Conservation (phyloP, 148 eudicot species). For the Fagopyrum homotropicum region DNA sequence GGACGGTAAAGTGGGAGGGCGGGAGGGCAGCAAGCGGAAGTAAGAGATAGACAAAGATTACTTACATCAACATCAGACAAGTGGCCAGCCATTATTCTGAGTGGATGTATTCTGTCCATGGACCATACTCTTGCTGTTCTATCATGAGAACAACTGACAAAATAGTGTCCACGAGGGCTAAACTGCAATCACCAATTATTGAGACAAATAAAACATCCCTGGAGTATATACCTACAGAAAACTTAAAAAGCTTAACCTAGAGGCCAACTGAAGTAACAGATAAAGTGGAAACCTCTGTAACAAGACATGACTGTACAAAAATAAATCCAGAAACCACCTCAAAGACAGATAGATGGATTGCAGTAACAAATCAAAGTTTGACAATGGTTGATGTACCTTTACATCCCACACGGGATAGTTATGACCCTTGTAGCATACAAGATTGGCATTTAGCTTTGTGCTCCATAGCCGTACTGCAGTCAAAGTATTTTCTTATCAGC, state of each 20-base stretch:
- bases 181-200: slow-evolving; percentile 55
- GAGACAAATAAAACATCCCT: slow-evolving; percentile 7
- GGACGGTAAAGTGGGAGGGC: not conserved
- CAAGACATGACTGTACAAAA: not conserved
- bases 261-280: not conserved
- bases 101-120: slow-evolving; percentile 86
- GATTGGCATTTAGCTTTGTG: slow-evolving; percentile 87
- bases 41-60: slow-evolving; percentile 4
- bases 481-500: slow-evolving; percentile 14
- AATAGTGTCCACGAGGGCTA: slow-evolving; percentile 95
- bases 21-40: not conserved
- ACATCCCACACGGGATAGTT: slow-evolving; percentile 99
- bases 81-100: slow-evolving; percentile 99
- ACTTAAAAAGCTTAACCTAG: not conserved
- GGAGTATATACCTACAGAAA: not conserved
- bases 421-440: slow-evolving; percentile 99
- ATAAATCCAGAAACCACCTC: not conserved
- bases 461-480: slow-evolving; percentile 94
- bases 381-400: slow-evolving; percentile 37
- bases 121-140: slow-evolving; percentile 98
- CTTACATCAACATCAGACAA: slow-evolving; percentile 98
- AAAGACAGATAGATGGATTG: not conserved
- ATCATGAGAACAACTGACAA: slow-evolving; percentile 97
- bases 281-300: not conserved
- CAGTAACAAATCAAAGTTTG: not conserved